phyloP scores from a whole-genome alignment of 1,139 yeast species.

The Zygoascus sp. region DNA sequence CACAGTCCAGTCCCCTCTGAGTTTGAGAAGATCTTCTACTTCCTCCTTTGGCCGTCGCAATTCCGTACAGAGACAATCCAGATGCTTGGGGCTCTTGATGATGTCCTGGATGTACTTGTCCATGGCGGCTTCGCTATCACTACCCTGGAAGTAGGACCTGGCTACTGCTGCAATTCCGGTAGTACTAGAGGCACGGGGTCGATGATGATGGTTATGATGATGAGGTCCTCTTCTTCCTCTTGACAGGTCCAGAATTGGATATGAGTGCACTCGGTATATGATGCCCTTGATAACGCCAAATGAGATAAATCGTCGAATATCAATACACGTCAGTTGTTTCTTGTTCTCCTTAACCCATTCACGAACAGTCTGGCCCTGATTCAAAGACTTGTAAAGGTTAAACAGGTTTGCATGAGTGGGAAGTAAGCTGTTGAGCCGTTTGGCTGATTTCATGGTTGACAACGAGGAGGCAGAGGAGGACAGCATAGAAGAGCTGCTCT shows the following conservation, averaged over 20 bases:
- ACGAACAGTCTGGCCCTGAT: slow-evolving; percentile 70
- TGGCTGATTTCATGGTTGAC: slow-evolving; percentile 19
- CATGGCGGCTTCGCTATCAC: slow-evolving; percentile 30
- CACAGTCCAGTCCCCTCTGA: slow-evolving; percentile 31
- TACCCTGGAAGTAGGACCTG: background rate
- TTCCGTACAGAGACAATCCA: slow-evolving; percentile 72
- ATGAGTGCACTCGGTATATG: slow-evolving; percentile 74
- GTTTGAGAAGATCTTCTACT: slow-evolving; percentile 35
- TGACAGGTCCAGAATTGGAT: slow-evolving; percentile 52
- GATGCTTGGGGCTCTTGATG: slow-evolving; percentile 54
- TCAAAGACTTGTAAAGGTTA: slow-evolving; percentile 68
- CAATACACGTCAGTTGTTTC: slow-evolving; percentile 57
- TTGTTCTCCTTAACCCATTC: slow-evolving; percentile 77
- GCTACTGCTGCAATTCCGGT: slow-evolving; percentile 4
- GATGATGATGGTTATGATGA: slow-evolving; percentile 14
- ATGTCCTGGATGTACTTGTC: slow-evolving; percentile 43
- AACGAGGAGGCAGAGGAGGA: slow-evolving; percentile 24
- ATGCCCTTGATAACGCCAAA: slow-evolving; percentile 83
- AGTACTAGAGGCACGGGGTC: slow-evolving; percentile 4
- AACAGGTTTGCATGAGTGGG: slow-evolving; percentile 52
- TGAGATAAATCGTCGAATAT: slow-evolving; percentile 74
- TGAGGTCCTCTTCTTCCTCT: slow-evolving; percentile 19
- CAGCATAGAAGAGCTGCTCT: slow-evolving; percentile 8
- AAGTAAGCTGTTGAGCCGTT: slow-evolving; percentile 13
- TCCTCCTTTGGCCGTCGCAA: slow-evolving; percentile 53